Evolutionary conservation across 129 eudicot species (phyloP).

Genomic region (carrot (Daucus carota)): DH1_v3.0 NC_030384.2:25733001-25733500

Average conservation of each 20-base stretch:
- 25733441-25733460: constrained; percentile 10
- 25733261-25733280: constrained; percentile 16
- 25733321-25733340: constrained; percentile 15
- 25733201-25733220: constrained; percentile 15
- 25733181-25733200: constrained; percentile 9
- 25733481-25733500: constrained; percentile 9
- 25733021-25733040: constrained; percentile 13
- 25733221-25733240: constrained; percentile 9
- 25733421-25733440: constrained; percentile 15
- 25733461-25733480: constrained; percentile 16
- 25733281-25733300: constrained; percentile 13
- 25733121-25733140: constrained; percentile 6
- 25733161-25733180: constrained; percentile 10
- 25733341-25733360: constrained; percentile 14
- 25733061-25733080: constrained; percentile 14
- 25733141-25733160: constrained; percentile 14
- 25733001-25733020: constrained; percentile 15
- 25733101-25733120: constrained; percentile 8
- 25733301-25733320: constrained; percentile 14
- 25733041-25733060: constrained; percentile 11
- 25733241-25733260: constrained; percentile 18
- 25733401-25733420: constrained; percentile 7
- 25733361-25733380: constrained; percentile 12
- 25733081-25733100: constrained; percentile 5
- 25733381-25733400: constrained; percentile 7